These are phyloP conservation scores for Echinosophora koreensis DNA, from an alignment of 306 rosid genomes.

Conservation along the genomic window DNA sequence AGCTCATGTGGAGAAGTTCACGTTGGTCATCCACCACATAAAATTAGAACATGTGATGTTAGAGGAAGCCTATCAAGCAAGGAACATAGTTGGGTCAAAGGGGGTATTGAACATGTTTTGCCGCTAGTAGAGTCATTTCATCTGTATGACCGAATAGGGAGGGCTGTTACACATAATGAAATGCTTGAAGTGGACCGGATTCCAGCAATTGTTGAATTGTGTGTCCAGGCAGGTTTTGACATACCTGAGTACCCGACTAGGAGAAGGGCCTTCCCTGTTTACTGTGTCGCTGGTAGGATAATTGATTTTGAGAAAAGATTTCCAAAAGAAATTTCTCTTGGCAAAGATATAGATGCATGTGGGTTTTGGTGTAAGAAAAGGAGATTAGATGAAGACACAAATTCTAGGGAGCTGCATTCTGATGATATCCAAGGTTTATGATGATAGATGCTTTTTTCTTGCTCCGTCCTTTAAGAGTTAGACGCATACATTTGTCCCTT, in stretches of 20 bases:
- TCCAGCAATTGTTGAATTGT: conserved; percentile 75
- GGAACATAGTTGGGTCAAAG: conserved; percentile 73
- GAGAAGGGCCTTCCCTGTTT: conserved; percentile 72
- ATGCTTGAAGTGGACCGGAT: conserved; percentile 70
- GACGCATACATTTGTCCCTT: background rate
- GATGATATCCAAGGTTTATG: conserved; percentile 62
- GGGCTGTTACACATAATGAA: conserved; percentile 79
- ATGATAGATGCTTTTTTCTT: conserved; percentile 12
- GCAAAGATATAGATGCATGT: conserved; percentile 56
- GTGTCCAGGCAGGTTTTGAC: conserved; percentile 78
- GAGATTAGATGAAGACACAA: conserved; percentile 30
- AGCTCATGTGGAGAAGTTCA: conserved; percentile 77
- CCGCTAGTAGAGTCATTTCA: conserved; percentile 74
- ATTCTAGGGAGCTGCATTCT: conserved; percentile 47
- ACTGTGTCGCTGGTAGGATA: conserved; percentile 68
- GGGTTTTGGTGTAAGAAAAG: conserved; percentile 63
- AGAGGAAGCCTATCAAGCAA: conserved; percentile 68
- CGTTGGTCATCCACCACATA: conserved; percentile 75
- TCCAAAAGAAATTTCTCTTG: conserved; percentile 56
- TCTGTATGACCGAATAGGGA: conserved; percentile 71
- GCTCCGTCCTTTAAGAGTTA: background rate
- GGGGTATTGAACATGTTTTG: conserved; percentile 61
- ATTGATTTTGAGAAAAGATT: conserved; percentile 75
- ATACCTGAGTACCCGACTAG: conserved; percentile 70
- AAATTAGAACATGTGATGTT: conserved; percentile 73